Evolutionary conservation across 495 filamentous ascomycete genomes (phyloP).

Genomic region (Xylaria palmicola): DNA sequence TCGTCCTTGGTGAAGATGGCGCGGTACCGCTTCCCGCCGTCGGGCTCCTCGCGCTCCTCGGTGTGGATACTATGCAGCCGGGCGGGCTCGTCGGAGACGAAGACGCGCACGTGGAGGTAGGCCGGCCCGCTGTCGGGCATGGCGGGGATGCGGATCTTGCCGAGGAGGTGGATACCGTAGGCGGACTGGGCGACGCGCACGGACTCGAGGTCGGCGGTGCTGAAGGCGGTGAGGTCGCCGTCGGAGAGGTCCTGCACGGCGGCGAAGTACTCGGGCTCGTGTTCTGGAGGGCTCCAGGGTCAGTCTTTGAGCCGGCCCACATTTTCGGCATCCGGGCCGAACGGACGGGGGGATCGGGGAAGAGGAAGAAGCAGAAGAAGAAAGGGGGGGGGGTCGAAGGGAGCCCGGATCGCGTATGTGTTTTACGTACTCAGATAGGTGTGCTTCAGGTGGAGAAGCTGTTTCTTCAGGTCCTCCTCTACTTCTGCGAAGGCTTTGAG

Average conservation of each 20-base stretch:
- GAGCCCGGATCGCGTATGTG: too few relatives aligned
- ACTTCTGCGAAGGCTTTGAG: conserved; percentile 50
- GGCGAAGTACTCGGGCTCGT: conserved; percentile 53
- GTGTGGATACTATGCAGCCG: conserved; percentile 55
- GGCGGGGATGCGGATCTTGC: conserved; percentile 53
- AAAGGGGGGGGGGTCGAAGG: conserved; percentile 15
- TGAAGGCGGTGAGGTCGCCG: conserved; percentile 47
- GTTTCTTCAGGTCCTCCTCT: conserved; percentile 48
- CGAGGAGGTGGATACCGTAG: conserved; percentile 58
- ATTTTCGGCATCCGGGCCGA: too few relatives aligned
- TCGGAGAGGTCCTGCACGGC: conserved; percentile 48
- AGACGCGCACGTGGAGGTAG: conserved; percentile 52
- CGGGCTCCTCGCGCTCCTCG: conserved; percentile 45
- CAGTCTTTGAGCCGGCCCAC: too few relatives aligned
- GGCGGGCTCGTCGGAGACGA: conserved; percentile 45
- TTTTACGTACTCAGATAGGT: conserved; percentile 28
- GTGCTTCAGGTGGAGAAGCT: conserved; percentile 51
- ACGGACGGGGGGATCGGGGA: too few relatives aligned
- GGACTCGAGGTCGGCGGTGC: conserved; percentile 41
- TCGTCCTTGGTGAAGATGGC: conserved; percentile 55
- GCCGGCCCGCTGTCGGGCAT: conserved; percentile 40
- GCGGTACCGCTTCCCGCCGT: conserved; percentile 46
- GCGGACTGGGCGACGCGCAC: conserved; percentile 53
- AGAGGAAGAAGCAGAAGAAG: too few relatives aligned
- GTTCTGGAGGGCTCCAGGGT: too few relatives aligned